Evolutionary conservation across 345 rosid genomes (phyloP).

Genomic region (Brassica cretica): DNA sequence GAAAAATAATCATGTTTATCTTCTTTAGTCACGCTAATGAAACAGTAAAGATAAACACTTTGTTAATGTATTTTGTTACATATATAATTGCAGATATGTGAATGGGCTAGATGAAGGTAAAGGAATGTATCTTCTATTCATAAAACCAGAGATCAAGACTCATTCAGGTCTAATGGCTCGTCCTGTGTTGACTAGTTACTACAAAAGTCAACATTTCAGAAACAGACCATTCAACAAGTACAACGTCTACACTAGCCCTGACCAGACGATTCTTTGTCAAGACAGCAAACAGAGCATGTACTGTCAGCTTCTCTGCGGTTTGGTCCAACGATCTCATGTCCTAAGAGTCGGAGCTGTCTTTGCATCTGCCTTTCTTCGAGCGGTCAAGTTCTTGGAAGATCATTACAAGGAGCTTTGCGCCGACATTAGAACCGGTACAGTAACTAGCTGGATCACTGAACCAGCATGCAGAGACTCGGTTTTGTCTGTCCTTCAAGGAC

Average conservation of each 20-base stretch:
- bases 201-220: conserved; percentile 79
- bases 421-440: conserved; percentile 62
- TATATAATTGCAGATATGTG: conserved; percentile 59
- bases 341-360: conserved; percentile 85
- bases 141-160: conserved; percentile 81
- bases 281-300: conserved; percentile 97
- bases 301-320: conserved; percentile 86
- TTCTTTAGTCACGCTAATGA: conserved; percentile 21
- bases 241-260: conserved; percentile 84
- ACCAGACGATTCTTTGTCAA: conserved; percentile 79
- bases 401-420: conserved; percentile 71
- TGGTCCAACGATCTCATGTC: conserved; percentile 72
- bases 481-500: conserved; percentile 42
- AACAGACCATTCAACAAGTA: conserved; percentile 77
- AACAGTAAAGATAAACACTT: conserved; percentile 33
- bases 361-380: conserved; percentile 85
- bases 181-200: conserved; percentile 92
- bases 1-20: background rate
- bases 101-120: conserved; percentile 87
- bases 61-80: background rate
- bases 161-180: conserved; percentile 88
- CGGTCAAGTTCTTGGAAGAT: conserved; percentile 82
- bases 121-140: conserved; percentile 83
- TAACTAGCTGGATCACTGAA: conserved; percentile 85
- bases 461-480: conserved; percentile 57